These are phyloP conservation scores for Selaginella tamariscina DNA, from an alignment of 75 land plant genomes.

Conservation along the genomic window DNA sequence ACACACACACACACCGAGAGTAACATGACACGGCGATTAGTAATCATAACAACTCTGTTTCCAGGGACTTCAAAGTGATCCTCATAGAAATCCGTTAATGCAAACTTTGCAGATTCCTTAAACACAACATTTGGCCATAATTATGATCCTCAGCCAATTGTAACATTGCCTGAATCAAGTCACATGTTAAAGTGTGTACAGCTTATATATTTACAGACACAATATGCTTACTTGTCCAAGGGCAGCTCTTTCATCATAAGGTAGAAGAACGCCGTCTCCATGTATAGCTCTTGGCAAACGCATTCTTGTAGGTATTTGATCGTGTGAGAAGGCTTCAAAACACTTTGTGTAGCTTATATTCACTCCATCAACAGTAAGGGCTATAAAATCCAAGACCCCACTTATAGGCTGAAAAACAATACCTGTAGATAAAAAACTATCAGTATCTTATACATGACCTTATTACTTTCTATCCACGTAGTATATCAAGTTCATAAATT, in stretches of 20 bases:
- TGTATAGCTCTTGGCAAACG: constrained; percentile 74
- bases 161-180: constrained; percentile 51
- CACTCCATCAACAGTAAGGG: constrained; percentile 85
- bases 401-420: constrained; percentile 75
- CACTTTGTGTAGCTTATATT: constrained; percentile 74
- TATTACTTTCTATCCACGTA: too few relatives aligned
- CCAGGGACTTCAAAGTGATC: constrained; percentile 71
- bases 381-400: constrained; percentile 82
- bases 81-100: constrained; percentile 92
- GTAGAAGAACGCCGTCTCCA: constrained; percentile 48
- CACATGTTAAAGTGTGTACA: background rate
- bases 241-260: constrained; percentile 67
- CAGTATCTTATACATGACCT: too few relatives aligned
- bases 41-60: constrained; percentile 49
- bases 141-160: constrained; percentile 71
- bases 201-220: constrained; percentile 3
- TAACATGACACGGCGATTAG: constrained; percentile 71
- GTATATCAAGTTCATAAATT: too few relatives aligned
- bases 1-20: constrained; percentile 48
- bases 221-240: constrained; percentile 59
- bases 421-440: too few relatives aligned
- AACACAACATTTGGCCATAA: constrained; percentile 71
- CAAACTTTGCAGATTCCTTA: constrained; percentile 83
- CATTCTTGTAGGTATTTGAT: constrained; percentile 38
- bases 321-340: constrained; percentile 48